Evolutionary conservation across 83 land plant species (phyloP).

Genomic region (Picea engelmannii): DNA sequence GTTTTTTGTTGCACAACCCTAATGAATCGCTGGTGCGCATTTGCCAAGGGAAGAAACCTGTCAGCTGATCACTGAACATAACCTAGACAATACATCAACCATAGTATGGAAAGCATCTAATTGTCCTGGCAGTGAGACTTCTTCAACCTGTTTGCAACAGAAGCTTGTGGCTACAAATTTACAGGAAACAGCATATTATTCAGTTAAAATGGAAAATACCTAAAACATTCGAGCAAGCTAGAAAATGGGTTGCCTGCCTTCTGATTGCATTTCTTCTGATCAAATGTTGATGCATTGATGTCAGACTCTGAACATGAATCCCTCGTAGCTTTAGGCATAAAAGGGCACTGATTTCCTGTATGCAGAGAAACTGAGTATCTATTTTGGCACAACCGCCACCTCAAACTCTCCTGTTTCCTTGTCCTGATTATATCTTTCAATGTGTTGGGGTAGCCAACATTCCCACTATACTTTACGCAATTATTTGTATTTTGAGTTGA

Average conservation of each 20-base stretch:
- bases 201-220: background rate
- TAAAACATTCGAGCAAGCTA: background rate
- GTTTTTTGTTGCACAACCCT: background rate
- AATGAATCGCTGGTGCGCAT: background rate
- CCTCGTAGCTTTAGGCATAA: background rate
- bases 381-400: background rate
- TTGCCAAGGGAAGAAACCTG: background rate
- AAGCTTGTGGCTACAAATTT: background rate
- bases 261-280: background rate
- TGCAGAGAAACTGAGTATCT: background rate
- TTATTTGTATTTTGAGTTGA: background rate
- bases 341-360: background rate
- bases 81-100: background rate
- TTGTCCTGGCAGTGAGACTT: background rate
- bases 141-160: background rate
- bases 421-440: background rate
- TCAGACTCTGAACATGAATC: constrained; percentile 4
- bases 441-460: background rate
- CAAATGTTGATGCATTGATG: background rate
- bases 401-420: background rate
- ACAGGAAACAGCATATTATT: no score
- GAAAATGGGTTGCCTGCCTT: background rate
- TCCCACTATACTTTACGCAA: background rate
- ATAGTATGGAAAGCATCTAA: background rate
- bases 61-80: background rate